Base-by-base conservation (phyloP, 169 alveolate genomes). In the Plasmodium vinckei region DNA sequence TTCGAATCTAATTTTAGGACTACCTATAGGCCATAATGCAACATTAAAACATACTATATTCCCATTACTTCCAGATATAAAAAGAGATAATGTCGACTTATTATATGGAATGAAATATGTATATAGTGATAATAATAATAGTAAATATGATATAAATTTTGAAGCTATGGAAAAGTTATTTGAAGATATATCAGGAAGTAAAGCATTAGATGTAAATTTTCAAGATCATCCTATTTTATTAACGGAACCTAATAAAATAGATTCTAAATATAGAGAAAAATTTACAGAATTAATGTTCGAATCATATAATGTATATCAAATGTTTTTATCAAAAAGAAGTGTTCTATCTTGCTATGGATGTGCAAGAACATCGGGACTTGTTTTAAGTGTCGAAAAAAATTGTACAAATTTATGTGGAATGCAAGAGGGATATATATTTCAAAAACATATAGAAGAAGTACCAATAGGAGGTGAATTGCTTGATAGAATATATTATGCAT, bases 401-500 rank as follows among this genome's bases (percentile, higher is more conserved):
- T 93, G 95, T 63, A 91, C 93, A 12, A 93, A 88, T 49, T 87
- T 93, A 42, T 54, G 95, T 23, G 94, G 93, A 25, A 92, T 93
- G 7, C 82, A 88, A 23, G 96, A 93, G 54, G 96, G 96, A 9
- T 93, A 64, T 72, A 89, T 91, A 7, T 59, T 91, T 73, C 96
- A 91, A 77, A 93, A 93, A 63, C 79, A 87, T 25, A 86, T 73
- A n/a, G 75, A 71, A 39, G 95, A 93, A 75, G 93, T 86, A 23
- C 95, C 96, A 19, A 87, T 92, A 71, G 96, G 95, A n/a, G 96
- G 96, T 9, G 69, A 88, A n/a, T 60, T 93, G 23, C 61, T 93
- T 33, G 95, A 93, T 63, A 89, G 96, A 72, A 88, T 91, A 12
- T 72, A 88, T 25, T 63, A 75, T 33, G 77, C 92, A 9, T 92